Evolutionary conservation across 1,139 yeast species (phyloP), one percentile per base, ranked within the genome.

Genomic region (Yamadazyma oceani): DNA sequence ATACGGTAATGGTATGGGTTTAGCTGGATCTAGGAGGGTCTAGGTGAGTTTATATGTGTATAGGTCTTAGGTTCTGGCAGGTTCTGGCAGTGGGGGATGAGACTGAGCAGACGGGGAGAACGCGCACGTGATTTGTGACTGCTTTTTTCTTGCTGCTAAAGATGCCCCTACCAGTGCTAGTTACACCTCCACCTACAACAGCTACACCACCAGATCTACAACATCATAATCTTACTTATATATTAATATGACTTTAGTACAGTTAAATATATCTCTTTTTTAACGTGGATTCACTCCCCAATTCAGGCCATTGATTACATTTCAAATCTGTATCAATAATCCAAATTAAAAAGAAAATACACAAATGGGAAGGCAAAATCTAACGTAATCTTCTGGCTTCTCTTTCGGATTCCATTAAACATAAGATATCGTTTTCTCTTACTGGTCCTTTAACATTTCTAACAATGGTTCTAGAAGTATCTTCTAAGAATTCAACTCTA

Each of bases 391-490:
- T 70, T 78, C 94, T 85, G 66, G 97, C 98, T 82, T 92, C 97
- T 84, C 97, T 92, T 82, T 92, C 97, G 61, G 97, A 92, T 81
- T 92, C 97, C 96, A 92, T 92, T 73, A 92, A 83, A 74, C 96
- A 92, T 73, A 92, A 85, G 76, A 92, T 88, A 75, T 92, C 98
- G 78, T 90, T 88, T 78, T 90, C 97, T 80, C 97, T 88, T 72
- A 90, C 97, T 74, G 98, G 97, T 66, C 98, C 98, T 80, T 84
- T 92, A 75, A 92, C 98, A 83, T 92, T 92, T 85, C 98, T 89
- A 80, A 92, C 97, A 68, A 92, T 90, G 67, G 96, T 86, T 84
- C 97, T 89, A 73, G 96, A 79, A 64, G 95, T 78, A 73, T 92
- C 97, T 74, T 90, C 97, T 73, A 92, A 82, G 85, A 92, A 92